Conservation (phyloP, 2,329 filamentous ascomycete species). For the Cladophialophora psammophila region DNA sequence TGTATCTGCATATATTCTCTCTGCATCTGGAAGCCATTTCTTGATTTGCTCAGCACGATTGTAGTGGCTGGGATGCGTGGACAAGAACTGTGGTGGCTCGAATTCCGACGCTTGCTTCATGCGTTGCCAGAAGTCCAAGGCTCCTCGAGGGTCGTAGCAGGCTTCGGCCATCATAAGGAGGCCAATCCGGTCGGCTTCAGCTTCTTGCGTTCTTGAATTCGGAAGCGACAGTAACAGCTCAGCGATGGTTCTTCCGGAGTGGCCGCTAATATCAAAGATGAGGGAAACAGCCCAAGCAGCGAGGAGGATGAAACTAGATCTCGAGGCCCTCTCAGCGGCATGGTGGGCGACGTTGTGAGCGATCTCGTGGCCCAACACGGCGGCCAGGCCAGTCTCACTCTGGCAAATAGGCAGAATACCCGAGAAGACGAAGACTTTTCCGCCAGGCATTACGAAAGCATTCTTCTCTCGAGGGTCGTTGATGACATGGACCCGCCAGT, state of each 20-base stretch:
- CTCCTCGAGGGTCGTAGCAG: constrained; percentile 66
- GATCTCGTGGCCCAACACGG: constrained; percentile 69
- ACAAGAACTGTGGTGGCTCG: constrained; percentile 63
- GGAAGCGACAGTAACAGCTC: constrained; percentile 62
- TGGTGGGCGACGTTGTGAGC: constrained; percentile 68
- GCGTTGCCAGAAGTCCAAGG: constrained; percentile 60
- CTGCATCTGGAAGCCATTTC: constrained; percentile 56
- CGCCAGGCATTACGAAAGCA: constrained; percentile 69
- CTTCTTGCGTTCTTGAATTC: constrained; percentile 65
- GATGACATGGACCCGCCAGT: constrained; percentile 69
- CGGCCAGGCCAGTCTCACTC: constrained; percentile 65
- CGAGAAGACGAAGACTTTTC: constrained; percentile 70
- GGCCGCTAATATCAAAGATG: constrained; percentile 52
- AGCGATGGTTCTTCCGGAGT: constrained; percentile 51
- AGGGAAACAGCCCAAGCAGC: constrained; percentile 44
- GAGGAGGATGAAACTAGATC: constrained; percentile 44
- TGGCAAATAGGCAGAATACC: constrained; percentile 65
- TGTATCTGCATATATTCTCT: constrained; percentile 49
- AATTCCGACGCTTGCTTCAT: constrained; percentile 57
- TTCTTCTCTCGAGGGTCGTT: constrained; percentile 59
- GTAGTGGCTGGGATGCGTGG: constrained; percentile 65
- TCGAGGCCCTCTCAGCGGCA: constrained; percentile 62
- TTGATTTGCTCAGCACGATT: constrained; percentile 64
- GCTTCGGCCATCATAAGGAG: constrained; percentile 68
- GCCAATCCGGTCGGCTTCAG: constrained; percentile 69